These are phyloP conservation scores for Passalora sequoiae DNA, from an alignment of 2,329 filamentous ascomycete genomes.

Conservation along the genomic window DNA sequence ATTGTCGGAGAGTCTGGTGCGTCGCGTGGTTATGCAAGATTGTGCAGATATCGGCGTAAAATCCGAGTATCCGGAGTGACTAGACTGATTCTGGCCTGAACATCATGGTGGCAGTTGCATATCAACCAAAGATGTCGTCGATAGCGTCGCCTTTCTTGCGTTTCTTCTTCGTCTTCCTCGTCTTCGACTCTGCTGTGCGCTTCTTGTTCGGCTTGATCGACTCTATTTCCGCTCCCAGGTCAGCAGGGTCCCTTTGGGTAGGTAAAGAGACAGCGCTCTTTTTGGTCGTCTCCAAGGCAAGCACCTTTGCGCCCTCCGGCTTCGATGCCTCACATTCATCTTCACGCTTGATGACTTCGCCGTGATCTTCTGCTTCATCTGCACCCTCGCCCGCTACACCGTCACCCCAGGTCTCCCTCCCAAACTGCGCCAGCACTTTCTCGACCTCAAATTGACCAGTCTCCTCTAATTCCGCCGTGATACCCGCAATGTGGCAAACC, in stretches of 20 bases:
- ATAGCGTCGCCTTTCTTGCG: slow-evolving; percentile 61
- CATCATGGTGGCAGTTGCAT: not conserved
- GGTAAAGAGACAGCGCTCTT: not conserved
- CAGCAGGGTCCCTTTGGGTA: no score
- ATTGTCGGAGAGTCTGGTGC: no score
- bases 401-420: slow-evolving; percentile 35
- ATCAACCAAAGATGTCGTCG: slow-evolving; percentile 60
- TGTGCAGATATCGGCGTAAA: no score
- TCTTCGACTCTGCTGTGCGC: slow-evolving; percentile 5
- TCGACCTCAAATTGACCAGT: slow-evolving; percentile 40
- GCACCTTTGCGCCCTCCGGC: not conserved
- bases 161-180: slow-evolving; percentile 44
- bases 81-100: no score
- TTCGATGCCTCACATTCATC: not conserved
- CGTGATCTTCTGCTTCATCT: slow-evolving; percentile 29
- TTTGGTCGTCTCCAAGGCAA: not conserved
- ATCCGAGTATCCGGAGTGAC: no score
- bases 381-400: slow-evolving; percentile 30
- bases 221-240: no score
- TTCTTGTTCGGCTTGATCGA: slow-evolving; percentile 1
- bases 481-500: slow-evolving; percentile 38
- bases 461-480: slow-evolving; percentile 40
- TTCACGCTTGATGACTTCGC: slow-evolving; percentile 34
- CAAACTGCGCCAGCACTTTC: slow-evolving; percentile 41
- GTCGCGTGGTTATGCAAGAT: no score